These are phyloP conservation scores for Auriculariales sp. DNA, from an alignment of 768 basidiomycete genomes.

Conservation along the genomic window DNA sequence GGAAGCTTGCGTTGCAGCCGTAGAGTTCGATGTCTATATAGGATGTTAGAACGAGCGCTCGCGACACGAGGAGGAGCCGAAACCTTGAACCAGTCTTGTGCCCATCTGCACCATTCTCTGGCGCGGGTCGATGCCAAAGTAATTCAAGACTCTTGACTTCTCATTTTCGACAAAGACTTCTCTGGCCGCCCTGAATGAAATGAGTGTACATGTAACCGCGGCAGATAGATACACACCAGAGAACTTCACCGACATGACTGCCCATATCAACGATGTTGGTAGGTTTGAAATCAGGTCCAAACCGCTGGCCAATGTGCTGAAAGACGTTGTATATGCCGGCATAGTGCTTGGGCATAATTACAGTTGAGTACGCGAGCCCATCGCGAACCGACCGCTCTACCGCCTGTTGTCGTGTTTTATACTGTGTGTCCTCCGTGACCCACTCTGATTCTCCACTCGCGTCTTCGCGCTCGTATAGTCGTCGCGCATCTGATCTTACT, in stretches of 20 bases:
- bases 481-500: constrained; percentile 56
- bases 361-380: constrained; percentile 71
- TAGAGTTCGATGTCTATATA: background rate
- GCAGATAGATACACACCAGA: constrained; percentile 46
- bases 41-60: background rate
- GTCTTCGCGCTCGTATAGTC: constrained; percentile 39
- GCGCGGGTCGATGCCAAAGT: constrained; percentile 66
- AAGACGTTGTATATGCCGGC: constrained; percentile 67
- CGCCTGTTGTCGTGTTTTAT: constrained; percentile 45
- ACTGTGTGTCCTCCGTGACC: constrained; percentile 36
- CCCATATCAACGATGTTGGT: constrained; percentile 73
- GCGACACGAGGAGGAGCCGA: background rate
- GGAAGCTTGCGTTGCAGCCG: background rate
- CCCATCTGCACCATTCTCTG: constrained; percentile 55
- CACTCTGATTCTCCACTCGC: constrained; percentile 8
- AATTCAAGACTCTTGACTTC: constrained; percentile 28
- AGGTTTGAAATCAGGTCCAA: constrained; percentile 47
- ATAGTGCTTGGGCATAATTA: constrained; percentile 79
- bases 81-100: constrained; percentile 34
- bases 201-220: constrained; percentile 2
- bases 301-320: constrained; percentile 43
- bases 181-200: constrained; percentile 41
- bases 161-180: constrained; percentile 43
- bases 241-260: constrained; percentile 62
- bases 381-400: constrained; percentile 49